These are phyloP conservation scores for Ettlia oleoabundans DNA, from an alignment of 139 green algal genomes.

Conservation along the genomic window DNA sequence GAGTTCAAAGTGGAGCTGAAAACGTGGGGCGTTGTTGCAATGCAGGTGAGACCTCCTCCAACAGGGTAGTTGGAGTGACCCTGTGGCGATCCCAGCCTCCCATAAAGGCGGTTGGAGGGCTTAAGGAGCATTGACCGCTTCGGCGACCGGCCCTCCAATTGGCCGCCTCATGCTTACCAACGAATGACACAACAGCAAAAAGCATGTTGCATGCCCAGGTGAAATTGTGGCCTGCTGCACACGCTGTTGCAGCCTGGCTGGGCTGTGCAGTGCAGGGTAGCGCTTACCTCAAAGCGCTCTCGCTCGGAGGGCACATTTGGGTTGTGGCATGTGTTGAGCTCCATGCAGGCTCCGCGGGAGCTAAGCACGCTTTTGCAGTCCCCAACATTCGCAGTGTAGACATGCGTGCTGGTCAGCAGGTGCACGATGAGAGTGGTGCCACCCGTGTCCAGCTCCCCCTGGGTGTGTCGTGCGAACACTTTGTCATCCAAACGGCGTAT, in stretches of 20 bases:
- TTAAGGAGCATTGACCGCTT: neutral
- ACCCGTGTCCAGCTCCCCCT: constrained; percentile 22
- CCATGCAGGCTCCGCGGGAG: constrained; percentile 25
- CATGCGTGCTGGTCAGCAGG: neutral
- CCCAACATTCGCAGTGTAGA: constrained; percentile 48
- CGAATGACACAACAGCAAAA: too few relatives aligned
- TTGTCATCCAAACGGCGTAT: constrained; percentile 36
- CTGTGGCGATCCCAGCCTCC: too few relatives aligned
- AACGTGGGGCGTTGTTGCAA: neutral
- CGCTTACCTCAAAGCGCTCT: constrained; percentile 29
- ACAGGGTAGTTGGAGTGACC: too few relatives aligned
- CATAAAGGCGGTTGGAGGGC: too few relatives aligned
- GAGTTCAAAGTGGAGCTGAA: neutral
- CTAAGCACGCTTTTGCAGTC: constrained; percentile 50
- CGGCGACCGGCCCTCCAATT: neutral
- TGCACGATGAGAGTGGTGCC: constrained; percentile 46
- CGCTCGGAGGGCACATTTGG: constrained; percentile 39
- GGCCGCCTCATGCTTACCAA: too few relatives aligned
- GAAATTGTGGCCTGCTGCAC: too few relatives aligned
- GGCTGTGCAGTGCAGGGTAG: neutral
- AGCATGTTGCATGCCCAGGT: neutral
- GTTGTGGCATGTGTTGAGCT: constrained; percentile 48
- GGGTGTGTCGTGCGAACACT: constrained; percentile 17
- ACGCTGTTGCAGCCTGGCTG: too few relatives aligned
- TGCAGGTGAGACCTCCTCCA: too few relatives aligned